A percentile compares a stretch with the other conserved stretches of the same genome.
Evolutionary conservation across 1,139 yeast species (phyloP).

Genomic region (Barnettozyma hawaiiensis): DNA sequence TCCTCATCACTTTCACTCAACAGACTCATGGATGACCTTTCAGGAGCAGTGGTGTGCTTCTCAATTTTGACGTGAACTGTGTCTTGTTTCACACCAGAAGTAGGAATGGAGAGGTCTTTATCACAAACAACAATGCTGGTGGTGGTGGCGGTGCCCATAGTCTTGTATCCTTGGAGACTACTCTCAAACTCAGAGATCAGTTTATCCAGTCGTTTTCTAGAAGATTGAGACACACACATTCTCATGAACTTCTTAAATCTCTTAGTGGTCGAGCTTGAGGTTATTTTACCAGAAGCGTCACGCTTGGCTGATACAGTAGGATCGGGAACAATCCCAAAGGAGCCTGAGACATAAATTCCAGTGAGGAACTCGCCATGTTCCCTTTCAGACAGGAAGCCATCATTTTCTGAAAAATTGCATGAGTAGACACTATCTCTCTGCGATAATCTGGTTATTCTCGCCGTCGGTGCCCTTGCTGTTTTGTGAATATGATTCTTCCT

Average conservation of each 20-base stretch:
- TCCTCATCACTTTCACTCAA: conserved; percentile 20
- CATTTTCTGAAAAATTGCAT: conserved; percentile 3
- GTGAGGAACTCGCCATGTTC: conserved; percentile 18
- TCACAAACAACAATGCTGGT: conserved; percentile 1
- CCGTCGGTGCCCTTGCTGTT: too few species aligned
- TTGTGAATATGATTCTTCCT: neutral
- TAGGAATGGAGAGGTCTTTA: neutral
- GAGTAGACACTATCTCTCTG: conserved; percentile 14
- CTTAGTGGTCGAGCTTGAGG: conserved; percentile 19
- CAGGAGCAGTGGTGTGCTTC: neutral
- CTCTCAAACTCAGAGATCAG: conserved; percentile 7
- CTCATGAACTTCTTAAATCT: conserved; percentile 18
- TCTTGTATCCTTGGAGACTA: neutral
- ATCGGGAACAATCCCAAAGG: conserved; percentile 13
- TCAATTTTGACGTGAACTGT: neutral
- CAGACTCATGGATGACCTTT: neutral
- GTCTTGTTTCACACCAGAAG: neutral
- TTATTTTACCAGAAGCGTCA: conserved; percentile 13
- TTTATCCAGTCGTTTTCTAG: conserved; percentile 11
- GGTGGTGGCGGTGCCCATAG: too few species aligned
- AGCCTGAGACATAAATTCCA: conserved; percentile 12
- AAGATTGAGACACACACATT: conserved; percentile 10
- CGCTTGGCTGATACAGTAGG: conserved; percentile 20
- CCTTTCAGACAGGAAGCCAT: conserved; percentile 16
- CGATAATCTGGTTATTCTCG: conserved; percentile 1